phyloP scores from a whole-genome alignment of 2,329 filamentous ascomycete species.

The Arthrobotrys pseudoclavata region DNA sequence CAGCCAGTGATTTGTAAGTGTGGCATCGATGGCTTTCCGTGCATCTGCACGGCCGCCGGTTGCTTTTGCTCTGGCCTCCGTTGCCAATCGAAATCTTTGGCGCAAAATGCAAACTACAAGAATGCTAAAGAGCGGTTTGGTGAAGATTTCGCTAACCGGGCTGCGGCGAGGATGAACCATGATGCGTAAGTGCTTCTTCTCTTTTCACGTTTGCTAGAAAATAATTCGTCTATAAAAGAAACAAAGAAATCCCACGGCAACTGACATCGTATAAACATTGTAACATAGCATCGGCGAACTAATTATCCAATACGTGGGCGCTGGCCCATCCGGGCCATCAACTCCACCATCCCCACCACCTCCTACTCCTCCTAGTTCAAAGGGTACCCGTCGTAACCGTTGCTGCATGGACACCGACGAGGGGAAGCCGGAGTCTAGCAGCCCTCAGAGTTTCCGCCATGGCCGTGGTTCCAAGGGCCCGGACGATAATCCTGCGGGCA shows the following conservation, averaged over 20 bases:
- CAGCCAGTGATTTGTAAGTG: background rate
- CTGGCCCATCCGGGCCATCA: background rate
- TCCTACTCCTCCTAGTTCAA: background rate
- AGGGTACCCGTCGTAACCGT: background rate
- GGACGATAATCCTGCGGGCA: background rate
- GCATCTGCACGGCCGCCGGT: background rate
- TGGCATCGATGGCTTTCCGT: background rate
- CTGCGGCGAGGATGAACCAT: background rate
- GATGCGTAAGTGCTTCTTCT: conserved; percentile 2
- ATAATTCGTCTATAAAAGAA: background rate
- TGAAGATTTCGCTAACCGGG: background rate
- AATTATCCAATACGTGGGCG: background rate
- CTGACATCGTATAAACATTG: background rate
- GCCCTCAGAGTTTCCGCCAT: background rate
- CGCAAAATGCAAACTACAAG: background rate
- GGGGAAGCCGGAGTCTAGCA: background rate
- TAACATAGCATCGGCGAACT: background rate
- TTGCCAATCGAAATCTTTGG: background rate
- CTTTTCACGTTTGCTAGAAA: background rate
- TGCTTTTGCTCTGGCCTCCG: background rate
- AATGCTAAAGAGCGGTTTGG: background rate
- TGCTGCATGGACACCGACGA: background rate
- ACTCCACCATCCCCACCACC: background rate
- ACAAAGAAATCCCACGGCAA: background rate
- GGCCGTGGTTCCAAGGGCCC: background rate